Conservation (phyloP, 306 rosid genomes). For the Amphicarpaea edgeworthii region DNA sequence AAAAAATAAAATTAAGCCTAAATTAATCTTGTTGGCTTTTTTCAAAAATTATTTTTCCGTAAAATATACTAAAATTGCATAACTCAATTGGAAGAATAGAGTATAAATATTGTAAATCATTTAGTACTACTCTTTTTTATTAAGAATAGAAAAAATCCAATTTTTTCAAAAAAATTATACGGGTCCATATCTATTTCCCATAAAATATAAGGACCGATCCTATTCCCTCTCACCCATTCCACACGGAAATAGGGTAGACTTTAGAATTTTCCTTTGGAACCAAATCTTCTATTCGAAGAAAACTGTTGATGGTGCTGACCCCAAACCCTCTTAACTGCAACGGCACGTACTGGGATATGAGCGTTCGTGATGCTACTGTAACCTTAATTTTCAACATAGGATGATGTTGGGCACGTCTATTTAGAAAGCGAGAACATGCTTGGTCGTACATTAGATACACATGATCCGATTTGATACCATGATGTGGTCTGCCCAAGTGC, state of each 20-base stretch:
- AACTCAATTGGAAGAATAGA: too few relatives aligned
- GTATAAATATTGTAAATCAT: too few relatives aligned
- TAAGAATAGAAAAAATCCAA: too few relatives aligned
- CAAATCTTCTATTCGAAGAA: not conserved
- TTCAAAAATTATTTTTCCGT: too few relatives aligned
- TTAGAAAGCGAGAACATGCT: slow-evolving; percentile 9
- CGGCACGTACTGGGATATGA: not conserved
- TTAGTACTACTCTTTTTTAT: too few relatives aligned
- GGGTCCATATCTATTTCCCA: too few relatives aligned
- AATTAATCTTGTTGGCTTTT: too few relatives aligned
- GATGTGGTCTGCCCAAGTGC: not conserved
- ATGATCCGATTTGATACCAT: not conserved
- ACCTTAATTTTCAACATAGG: slow-evolving; percentile 11
- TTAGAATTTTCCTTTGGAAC: not conserved
- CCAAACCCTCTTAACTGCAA: slow-evolving; percentile 33
- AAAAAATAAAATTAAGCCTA: too few relatives aligned
- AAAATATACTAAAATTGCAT: too few relatives aligned
- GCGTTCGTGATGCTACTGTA: not conserved
- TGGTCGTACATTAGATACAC: slow-evolving; percentile 26
- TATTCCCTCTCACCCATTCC: not conserved
- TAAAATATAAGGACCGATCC: too few relatives aligned
- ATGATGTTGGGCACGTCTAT: not conserved
- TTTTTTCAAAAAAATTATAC: too few relatives aligned
- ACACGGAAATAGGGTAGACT: not conserved
- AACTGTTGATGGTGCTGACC: not conserved